These are phyloP conservation scores for Coniferiporia weirii DNA, from an alignment of 1,284 basidiomycete genomes.

Conservation along the genomic window DNA sequence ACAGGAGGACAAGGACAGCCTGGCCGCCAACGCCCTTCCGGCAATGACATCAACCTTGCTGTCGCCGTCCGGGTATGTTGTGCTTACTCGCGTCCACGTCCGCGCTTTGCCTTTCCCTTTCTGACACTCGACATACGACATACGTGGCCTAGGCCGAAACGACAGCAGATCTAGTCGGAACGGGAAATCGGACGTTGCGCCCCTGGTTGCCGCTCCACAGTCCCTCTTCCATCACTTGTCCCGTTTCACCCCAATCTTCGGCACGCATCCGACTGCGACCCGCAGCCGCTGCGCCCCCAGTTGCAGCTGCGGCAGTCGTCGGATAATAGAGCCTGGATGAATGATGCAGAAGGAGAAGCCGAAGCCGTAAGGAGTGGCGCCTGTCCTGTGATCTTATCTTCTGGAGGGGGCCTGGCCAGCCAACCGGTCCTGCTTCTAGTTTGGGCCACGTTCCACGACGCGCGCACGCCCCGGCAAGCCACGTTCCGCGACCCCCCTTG, in stretches of 20 bases:
- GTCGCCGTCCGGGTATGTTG: too few relatives aligned
- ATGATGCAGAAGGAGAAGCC: too few relatives aligned
- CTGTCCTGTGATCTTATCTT: background rate
- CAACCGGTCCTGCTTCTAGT: too few relatives aligned
- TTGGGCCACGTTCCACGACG: background rate
- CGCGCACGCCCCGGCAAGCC: background rate
- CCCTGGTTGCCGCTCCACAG: background rate
- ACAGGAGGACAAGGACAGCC: too few relatives aligned
- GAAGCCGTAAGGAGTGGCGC: too few relatives aligned
- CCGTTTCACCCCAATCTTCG: background rate
- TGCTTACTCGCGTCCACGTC: too few relatives aligned
- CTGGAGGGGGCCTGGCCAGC: background rate
- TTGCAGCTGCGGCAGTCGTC: too few relatives aligned
- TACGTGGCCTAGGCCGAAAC: too few relatives aligned
- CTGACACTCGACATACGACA: background rate
- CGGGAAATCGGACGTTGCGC: background rate
- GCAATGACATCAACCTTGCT: too few relatives aligned
- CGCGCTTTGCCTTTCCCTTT: too few relatives aligned
- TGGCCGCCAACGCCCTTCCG: too few relatives aligned
- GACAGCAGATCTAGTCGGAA: background rate
- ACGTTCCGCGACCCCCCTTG: background rate
- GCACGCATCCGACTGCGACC: background rate
- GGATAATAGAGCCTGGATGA: too few relatives aligned
- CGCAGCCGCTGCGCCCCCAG: background rate
- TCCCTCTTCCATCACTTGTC: background rate